Evolutionary conservation across 2,329 filamentous ascomycete genomes (phyloP), one percentile per base, ranked within the genome.

Genomic region (Dothistroma septosporum): DNA sequence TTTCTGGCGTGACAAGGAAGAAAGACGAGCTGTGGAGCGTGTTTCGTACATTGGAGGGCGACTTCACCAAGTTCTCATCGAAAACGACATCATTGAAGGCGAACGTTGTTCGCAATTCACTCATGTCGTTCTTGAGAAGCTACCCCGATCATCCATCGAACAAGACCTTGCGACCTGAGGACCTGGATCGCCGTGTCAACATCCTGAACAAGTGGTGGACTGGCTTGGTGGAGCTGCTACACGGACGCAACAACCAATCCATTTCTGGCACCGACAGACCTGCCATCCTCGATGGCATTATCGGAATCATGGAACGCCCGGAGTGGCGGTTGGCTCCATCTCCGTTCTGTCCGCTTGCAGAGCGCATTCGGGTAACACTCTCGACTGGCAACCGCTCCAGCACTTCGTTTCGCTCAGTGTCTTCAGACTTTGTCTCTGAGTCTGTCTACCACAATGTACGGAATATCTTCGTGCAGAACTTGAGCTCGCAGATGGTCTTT

Each of bases 131-230:
- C 69, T 77, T 97, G 48, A 83, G 85, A 60, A 86, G 83, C 55
- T 87, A 92, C 68, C 83, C 84, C 61, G 78, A 83, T 35, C 87
- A 93, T 69, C 77, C 84, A 1, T 91, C 89, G 9, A 88, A 85
- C 68, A 80, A 79, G 64, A 78, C 74, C 16, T 79, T 96, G 50
- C 79, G 84, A n/a, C 82, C 90, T 1, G 91, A 96, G 76, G 91
- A 96, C 72, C 76, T 96, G 49, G 92, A 97, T 69, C 84, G 89
- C 37, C 84, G 92, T 61, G 84, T 89, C 1, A 86, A 86, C 49
- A 90, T 95, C 53, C 77, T 96, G 60, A 91, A 94, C 73, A 92
- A 90, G 72, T 97, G 92, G 92, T 97, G 92, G 92, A 87, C 82
- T 48, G 87, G 85, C 1, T 79, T 96, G 44, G 77, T 96, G 59